A percentile compares a stretch with the other conserved stretches of the same genome.
phyloP scores from a whole-genome alignment of 2,329 filamentous ascomycete genomes.

The Endoconidiophora laricicola region DNA sequence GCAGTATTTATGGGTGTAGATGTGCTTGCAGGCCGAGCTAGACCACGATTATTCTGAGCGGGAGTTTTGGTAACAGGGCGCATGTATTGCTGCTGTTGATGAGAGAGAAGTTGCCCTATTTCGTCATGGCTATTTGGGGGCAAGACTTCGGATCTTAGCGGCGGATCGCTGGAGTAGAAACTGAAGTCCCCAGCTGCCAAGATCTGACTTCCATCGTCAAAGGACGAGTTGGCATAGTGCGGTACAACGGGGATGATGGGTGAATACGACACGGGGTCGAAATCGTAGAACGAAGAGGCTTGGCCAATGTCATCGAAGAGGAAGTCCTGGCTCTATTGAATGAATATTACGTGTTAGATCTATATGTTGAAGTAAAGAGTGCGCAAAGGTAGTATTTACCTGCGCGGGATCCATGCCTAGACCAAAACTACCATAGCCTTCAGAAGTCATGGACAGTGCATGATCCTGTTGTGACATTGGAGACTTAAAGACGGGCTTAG shows the following conservation, averaged over 20 bases:
- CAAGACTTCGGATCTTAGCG: background rate
- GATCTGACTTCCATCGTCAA: no score
- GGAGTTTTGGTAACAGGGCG: no score
- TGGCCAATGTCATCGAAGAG: no score
- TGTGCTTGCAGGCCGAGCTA: no score
- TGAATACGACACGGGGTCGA: no score
- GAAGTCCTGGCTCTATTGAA: background rate
- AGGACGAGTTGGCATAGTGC: no score
- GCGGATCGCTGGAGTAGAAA: no score
- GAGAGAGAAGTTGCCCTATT: background rate
- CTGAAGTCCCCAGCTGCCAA: no score
- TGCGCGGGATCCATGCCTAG: background rate
- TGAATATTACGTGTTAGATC: background rate
- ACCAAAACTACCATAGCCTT: background rate
- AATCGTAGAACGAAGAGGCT: no score
- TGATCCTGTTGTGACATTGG: slow-evolving; percentile 3
- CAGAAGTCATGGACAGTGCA: background rate
- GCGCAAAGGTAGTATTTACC: background rate
- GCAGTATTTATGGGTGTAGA: background rate
- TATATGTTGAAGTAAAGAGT: background rate
- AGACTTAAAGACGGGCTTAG: background rate
- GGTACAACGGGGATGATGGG: no score
- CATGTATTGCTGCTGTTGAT: no score
- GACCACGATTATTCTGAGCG: no score
- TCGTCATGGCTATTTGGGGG: background rate